Base-by-base conservation (phyloP, 139 green algal genomes). In the Spirogloea muscicola region DNA sequence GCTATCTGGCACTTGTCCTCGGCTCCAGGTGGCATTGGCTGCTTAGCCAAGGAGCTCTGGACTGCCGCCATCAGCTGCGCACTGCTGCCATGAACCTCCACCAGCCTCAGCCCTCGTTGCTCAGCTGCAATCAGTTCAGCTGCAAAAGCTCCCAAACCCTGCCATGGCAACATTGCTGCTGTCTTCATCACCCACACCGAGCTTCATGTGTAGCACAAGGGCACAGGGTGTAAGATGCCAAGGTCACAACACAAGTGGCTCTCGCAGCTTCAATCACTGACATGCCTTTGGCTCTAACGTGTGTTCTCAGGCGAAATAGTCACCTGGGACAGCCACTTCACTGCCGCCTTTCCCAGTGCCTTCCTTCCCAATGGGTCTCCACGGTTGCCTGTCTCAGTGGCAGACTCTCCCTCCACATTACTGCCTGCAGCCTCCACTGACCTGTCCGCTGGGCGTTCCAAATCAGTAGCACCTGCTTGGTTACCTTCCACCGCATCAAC, bases 1-100 rank as follows among this genome's bases (percentile, higher is more conserved):
- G 21, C 67, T 49, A 76, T 33, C 49, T 76, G 49, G 67, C 67
- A 76, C 48, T 67, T 68, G 13, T 27, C 49, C 67, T 68, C 49
- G 39, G 55, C 21, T 13, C 67, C 67, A 27, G n/a, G 21, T 68
- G 64, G 64, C 67, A 68, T 65, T 41, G 49, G 65, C 36, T 74
- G 29, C 21, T 31, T 74, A 2, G 33, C 3, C 18, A 71, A 13
- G 39, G 10, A 31, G 13, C 25, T 44, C 57, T 21, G n/a, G 1
- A 65, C n/a, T n/a, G n/a, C n/a, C n/a, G n/a, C n/a, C n/a, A n/a
- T n/a, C n/a, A n/a, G n/a, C n/a, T n/a, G n/a, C n/a, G n/a, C n/a
- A n/a, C n/a, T n/a, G n/a, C n/a, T n/a, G n/a, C n/a, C n/a, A n/a
- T n/a, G n/a, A n/a, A n/a, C n/a, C n/a, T n/a, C n/a, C n/a, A n/a